phyloP scores from a whole-genome alignment of 164 flowering plant species.

The grape (Vitis vinifera) region DNA sequence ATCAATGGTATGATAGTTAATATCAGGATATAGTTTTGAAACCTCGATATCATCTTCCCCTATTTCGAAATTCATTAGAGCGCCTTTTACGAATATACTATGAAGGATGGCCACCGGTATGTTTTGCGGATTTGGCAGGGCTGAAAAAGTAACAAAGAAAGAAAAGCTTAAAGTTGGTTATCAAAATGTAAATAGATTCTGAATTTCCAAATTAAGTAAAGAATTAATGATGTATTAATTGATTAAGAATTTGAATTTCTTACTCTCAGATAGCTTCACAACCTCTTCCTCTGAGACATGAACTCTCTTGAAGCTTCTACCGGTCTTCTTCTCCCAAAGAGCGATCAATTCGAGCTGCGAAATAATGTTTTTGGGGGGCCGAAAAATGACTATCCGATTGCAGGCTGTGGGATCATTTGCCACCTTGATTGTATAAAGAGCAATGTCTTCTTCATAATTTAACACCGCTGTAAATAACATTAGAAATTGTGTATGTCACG shows the following conservation, averaged over 20 bases:
- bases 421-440: conserved; percentile 31
- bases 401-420: conserved; percentile 32
- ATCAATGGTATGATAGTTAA: conserved; percentile 11
- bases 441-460: conserved; percentile 43
- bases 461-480: conserved; percentile 26
- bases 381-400: conserved; percentile 28
- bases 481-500: background rate
- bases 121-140: conserved; percentile 11
- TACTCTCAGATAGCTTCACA: conserved; percentile 24
- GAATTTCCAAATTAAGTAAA: too few relatives aligned
- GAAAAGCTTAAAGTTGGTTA: too few relatives aligned
- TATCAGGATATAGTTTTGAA: conserved; percentile 9
- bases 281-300: conserved; percentile 21
- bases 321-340: conserved; percentile 41
- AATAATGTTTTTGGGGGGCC: conserved; percentile 32
- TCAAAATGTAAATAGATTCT: too few relatives aligned
- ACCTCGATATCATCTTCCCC: conserved; percentile 9
- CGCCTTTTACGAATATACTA: conserved; percentile 11
- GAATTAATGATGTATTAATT: too few relatives aligned
- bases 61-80: conserved; percentile 6
- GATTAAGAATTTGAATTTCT: background rate
- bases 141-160: background rate
- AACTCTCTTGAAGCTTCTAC: conserved; percentile 21
- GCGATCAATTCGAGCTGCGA: conserved; percentile 35
- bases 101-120: conserved; percentile 18